These are phyloP conservation scores for Solanum peruvianum DNA, from an alignment of 257 asterid species.

Conservation along the genomic window DNA sequence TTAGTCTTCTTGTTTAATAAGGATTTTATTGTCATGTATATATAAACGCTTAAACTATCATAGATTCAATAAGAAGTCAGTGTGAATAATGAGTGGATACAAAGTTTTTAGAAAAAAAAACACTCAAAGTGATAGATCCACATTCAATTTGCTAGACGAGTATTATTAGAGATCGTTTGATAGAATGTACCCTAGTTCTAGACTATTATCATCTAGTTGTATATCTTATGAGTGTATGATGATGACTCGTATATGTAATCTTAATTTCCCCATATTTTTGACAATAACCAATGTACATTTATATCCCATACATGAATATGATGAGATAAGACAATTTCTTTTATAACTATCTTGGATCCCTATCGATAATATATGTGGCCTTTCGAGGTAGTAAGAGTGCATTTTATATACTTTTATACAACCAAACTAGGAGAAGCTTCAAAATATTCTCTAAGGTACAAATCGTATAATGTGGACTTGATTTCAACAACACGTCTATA, in stretches of 20 bases:
- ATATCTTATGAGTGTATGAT: no score
- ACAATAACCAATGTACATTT: no score
- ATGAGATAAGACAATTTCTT: background rate
- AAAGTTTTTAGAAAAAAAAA: no score
- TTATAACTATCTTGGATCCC: background rate
- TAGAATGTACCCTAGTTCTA: no score
- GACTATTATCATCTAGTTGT: background rate
- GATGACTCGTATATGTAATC: no score
- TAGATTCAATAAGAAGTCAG: no score
- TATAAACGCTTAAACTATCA: no score
- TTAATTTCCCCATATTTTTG: background rate
- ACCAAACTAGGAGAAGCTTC: background rate
- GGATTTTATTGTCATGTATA: no score
- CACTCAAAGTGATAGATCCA: background rate
- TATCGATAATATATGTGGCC: background rate
- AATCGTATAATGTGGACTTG: background rate
- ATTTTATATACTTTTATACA: background rate
- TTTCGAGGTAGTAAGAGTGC: background rate
- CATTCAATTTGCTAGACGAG: background rate
- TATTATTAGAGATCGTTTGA: no score
- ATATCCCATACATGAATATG: no score
- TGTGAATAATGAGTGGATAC: no score
- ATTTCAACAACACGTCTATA: background rate
- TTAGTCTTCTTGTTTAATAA: no score
- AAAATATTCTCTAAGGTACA: background rate